These are phyloP conservation scores for Termitomyces heimii DNA, from an alignment of 768 basidiomycete genomes.

Conservation along the genomic window DNA sequence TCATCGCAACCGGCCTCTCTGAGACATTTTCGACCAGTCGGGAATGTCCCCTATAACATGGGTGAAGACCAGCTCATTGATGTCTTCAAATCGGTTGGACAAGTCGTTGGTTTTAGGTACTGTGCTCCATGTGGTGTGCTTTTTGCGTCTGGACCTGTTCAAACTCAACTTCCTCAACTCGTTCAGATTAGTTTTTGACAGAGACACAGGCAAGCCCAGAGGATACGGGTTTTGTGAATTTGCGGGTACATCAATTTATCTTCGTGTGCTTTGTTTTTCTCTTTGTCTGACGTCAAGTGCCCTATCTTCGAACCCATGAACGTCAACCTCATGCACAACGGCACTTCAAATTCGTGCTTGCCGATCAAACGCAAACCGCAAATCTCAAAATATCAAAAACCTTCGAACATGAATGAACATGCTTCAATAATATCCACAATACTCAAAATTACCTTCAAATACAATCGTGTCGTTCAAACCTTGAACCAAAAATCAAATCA, in stretches of 20 bases:
- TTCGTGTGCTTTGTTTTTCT: constrained; percentile 17
- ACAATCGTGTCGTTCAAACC: background rate
- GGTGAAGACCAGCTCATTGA: constrained; percentile 85
- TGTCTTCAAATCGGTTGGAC: constrained; percentile 84
- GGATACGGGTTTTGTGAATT: constrained; percentile 96
- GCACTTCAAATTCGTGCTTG: background rate
- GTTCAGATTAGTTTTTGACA: constrained; percentile 76
- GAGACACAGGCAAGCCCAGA: constrained; percentile 91
- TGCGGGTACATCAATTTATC: constrained; percentile 58
- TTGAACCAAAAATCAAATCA: background rate
- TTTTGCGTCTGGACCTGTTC: background rate
- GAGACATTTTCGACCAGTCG: constrained; percentile 41
- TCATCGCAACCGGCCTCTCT: background rate
- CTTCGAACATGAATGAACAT: background rate
- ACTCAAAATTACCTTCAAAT: background rate
- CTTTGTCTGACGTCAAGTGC: constrained; percentile 31
- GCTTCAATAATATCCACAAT: background rate
- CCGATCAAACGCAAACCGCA: background rate
- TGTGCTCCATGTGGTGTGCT: constrained; percentile 6
- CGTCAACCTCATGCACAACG: background rate
- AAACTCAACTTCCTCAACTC: constrained; percentile 6
- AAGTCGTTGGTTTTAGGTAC: constrained; percentile 85
- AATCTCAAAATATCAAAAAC: background rate
- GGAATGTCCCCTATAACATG: constrained; percentile 90
- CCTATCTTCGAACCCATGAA: constrained; percentile 8